Percentiles rank a stretch among this genome's conserved stretches.
Conservation (phyloP, 176 grass and related monocot genomes). For the Tuctoria greenei region DNA sequence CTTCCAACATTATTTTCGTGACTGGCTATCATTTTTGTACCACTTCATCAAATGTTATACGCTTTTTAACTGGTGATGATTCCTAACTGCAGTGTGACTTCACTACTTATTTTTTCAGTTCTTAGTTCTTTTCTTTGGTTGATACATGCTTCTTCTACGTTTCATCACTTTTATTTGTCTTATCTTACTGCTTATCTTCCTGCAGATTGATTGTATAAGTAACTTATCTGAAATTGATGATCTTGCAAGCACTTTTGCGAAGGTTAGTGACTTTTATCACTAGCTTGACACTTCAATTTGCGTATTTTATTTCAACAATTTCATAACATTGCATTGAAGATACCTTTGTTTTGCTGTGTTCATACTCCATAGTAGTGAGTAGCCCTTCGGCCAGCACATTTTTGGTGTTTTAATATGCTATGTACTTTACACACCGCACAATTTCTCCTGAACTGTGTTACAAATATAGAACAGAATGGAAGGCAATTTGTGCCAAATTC, state of each 20-base stretch:
- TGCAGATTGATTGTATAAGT: slow-evolving; percentile 73
- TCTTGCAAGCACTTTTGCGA: slow-evolving; percentile 87
- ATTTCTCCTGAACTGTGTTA: slow-evolving; percentile 5
- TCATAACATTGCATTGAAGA: background rate
- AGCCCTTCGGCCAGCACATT: background rate
- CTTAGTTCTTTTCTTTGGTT: background rate
- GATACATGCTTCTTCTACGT: slow-evolving; percentile 19
- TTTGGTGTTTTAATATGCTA: slow-evolving; percentile 24
- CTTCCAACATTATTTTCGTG: background rate
- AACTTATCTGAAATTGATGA: slow-evolving; percentile 89
- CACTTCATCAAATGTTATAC: background rate
- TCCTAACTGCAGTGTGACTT: slow-evolving; percentile 7
- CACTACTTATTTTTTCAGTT: background rate
- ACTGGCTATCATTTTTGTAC: background rate
- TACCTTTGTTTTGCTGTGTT: slow-evolving; percentile 21
- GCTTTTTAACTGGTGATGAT: slow-evolving; percentile 8
- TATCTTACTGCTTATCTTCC: slow-evolving; percentile 20
- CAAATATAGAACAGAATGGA: background rate
- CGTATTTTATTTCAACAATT: background rate
- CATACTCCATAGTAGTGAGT: slow-evolving; percentile 19
- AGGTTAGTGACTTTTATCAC: slow-evolving; percentile 53
- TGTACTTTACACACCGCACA: slow-evolving; percentile 1
- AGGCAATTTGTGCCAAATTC: background rate
- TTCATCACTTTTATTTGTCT: slow-evolving; percentile 2
- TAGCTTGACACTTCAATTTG: slow-evolving; percentile 12